Evolutionary conservation across 805 yeast species (phyloP).

Genomic region (Candida methanosorbosa): DNA sequence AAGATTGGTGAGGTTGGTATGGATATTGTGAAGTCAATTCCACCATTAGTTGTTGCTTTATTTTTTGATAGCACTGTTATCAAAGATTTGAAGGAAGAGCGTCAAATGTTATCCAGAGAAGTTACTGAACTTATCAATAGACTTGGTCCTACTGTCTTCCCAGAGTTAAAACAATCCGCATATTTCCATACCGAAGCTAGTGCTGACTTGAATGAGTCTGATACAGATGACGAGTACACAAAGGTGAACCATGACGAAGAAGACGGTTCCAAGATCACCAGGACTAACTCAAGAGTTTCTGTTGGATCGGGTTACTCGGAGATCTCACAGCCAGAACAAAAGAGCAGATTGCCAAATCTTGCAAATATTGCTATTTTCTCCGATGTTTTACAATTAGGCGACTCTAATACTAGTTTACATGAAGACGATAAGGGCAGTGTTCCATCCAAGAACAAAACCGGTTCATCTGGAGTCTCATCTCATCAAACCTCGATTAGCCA

Average conservation of each 20-base stretch:
- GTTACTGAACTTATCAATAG: constrained; percentile 76
- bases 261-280: constrained; percentile 6
- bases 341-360: constrained; percentile 17
- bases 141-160: constrained; percentile 78
- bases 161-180: constrained; percentile 44
- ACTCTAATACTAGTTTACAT: constrained; percentile 1
- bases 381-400: constrained; percentile 18
- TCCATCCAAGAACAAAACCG: no score
- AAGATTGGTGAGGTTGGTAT: constrained; percentile 88
- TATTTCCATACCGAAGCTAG: background rate
- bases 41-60: constrained; percentile 63
- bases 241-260: constrained; percentile 3
- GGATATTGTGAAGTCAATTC: constrained; percentile 77
- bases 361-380: constrained; percentile 25
- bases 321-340: constrained; percentile 5
- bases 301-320: constrained; percentile 20
- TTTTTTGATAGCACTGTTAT: constrained; percentile 44
- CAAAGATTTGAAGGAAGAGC: constrained; percentile 46
- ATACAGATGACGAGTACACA: constrained; percentile 11
- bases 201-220: constrained; percentile 12
- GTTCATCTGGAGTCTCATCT: no score
- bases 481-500: no score
- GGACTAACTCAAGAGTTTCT: constrained; percentile 13
- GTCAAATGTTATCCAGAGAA: constrained; percentile 56
- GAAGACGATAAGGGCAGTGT: background rate